Conservation (phyloP, 345 rosid genomes). For the Dimocarpus longan region DNA sequence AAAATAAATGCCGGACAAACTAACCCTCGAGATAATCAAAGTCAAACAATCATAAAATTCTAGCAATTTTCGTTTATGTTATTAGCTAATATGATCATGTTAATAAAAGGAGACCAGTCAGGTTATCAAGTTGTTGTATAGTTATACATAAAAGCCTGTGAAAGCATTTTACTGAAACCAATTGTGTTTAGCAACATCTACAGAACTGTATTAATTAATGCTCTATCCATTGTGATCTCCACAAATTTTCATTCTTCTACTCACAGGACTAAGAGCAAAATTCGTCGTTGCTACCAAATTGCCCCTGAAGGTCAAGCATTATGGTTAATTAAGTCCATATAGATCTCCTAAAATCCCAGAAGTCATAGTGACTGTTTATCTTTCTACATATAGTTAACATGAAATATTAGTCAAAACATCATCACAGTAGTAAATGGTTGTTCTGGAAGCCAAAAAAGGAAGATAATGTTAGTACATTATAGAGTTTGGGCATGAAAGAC, state of each 20-base stretch:
- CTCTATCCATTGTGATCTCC: not conserved
- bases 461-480: not conserved
- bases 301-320: not conserved
- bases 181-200: not conserved
- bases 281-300: not conserved
- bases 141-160: not conserved
- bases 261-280: not conserved
- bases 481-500: not conserved
- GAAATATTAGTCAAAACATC: not conserved
- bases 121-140: not conserved
- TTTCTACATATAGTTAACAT: not conserved
- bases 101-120: not conserved
- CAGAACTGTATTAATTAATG: not conserved
- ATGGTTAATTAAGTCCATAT: not conserved
- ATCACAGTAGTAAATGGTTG: not conserved
- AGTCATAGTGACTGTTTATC: not conserved
- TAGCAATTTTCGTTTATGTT: not conserved
- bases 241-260: constrained; percentile 1
- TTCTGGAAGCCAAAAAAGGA: not conserved
- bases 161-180: not conserved
- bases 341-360: not conserved
- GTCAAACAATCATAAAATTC: not conserved
- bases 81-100: not conserved
- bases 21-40: not conserved
- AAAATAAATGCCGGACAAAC: not conserved